Percentiles rank a stretch among this genome's conserved stretches.
phyloP scores from a whole-genome alignment of 306 rosid species.

The Echinosophora koreensis region DNA sequence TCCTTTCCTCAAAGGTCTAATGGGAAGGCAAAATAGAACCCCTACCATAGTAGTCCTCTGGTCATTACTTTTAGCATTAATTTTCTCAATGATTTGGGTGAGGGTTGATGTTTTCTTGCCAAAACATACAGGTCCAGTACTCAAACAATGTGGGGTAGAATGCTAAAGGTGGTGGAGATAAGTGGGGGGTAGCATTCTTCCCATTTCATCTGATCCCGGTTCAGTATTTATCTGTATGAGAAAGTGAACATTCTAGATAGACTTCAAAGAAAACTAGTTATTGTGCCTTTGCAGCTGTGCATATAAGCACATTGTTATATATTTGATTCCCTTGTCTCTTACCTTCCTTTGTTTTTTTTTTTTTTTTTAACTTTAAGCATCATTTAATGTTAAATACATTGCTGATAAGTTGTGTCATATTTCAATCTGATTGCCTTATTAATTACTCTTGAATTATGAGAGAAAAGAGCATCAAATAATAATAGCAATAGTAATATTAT shows the following conservation, averaged over 20 bases:
- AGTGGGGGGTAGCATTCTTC: not conserved
- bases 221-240: slow-evolving; percentile 17
- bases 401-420: not conserved
- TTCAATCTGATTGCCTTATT: not conserved
- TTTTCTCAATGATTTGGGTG: slow-evolving; percentile 95
- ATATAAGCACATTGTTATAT: not conserved
- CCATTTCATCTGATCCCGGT: not conserved
- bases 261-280: not conserved
- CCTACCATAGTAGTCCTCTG: slow-evolving; percentile 89
- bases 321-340: not conserved
- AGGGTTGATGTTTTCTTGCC: slow-evolving; percentile 91
- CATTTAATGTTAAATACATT: not conserved
- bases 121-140: slow-evolving; percentile 83
- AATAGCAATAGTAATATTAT: too few relatives aligned
- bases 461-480: not conserved
- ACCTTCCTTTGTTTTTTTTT: not conserved
- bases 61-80: slow-evolving; percentile 80
- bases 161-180: slow-evolving; percentile 58
- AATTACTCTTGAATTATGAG: not conserved
- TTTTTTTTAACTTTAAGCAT: not conserved
- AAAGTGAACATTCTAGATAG: slow-evolving; percentile 4
- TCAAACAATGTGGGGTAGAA: slow-evolving; percentile 87
- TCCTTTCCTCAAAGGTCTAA: slow-evolving; percentile 95
- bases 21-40: slow-evolving; percentile 95
- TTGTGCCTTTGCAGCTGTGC: not conserved